Base-by-base conservation (phyloP, 2,329 filamentous ascomycete species). In the Alternaria arborescens region DNA sequence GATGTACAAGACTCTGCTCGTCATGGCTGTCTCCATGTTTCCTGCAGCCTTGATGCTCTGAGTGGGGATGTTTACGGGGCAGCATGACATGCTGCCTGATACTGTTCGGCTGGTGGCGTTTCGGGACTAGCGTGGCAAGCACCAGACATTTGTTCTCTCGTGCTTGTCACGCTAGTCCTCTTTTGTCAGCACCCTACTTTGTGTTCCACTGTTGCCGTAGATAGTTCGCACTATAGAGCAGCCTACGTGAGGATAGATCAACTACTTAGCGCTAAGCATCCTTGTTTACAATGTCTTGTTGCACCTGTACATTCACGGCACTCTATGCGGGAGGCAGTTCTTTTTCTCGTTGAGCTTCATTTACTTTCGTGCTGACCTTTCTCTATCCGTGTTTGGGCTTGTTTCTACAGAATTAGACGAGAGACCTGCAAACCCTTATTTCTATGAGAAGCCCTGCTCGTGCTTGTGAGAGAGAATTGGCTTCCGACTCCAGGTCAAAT, bases 31-130 rank as follows among this genome's bases (percentile, higher is more conserved):
- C 30, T 52, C 18, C 44, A 52, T 60, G 22, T 40, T 52, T 28
- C 55, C 47, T 56, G 32, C 55, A 26, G 58, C 52, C 22, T 26
- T 60, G 4, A 30, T 55, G 36, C 52, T 47, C 52, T 60, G 10
- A 56, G 52, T 32, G 24, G 41, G 34, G 24, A 56, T 52, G 30
- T 56, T 42, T 56, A 52, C 16, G 11, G 26, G 5, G 28, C 48
- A 56, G 41, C 47, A 52, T 52, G 38, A 60, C 24, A 52, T 55
- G 30, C 43, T 51, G 41, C 36, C 30, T 48, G 44, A 28, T 44
- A 55, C 20, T 22, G 26, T 60, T 51, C 12, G 55, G 57, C 57
- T 60, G 44, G 44, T 40, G 26, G 40, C 5, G 20, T 47, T 26
- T 24, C 40, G 8, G n/a, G n/a, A 41, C 36, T 42, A 28, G 50